These are phyloP conservation scores for Cladophialophora carrionii DNA, from an alignment of 2,329 filamentous ascomycete genomes.

Conservation along the genomic window DNA sequence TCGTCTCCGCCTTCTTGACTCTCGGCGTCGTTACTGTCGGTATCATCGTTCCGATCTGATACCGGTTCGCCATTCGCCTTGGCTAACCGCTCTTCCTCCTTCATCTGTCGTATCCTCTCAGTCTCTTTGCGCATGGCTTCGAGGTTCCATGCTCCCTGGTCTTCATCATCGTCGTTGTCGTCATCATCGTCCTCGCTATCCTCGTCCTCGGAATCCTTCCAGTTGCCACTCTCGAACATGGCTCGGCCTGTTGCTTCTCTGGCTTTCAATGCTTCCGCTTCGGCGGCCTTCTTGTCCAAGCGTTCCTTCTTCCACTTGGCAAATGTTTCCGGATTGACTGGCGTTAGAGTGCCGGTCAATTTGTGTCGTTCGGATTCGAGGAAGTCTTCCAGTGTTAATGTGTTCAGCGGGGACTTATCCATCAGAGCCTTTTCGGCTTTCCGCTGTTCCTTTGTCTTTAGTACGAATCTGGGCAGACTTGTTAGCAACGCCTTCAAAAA, in stretches of 20 bases:
- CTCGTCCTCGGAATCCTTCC: constrained; percentile 69
- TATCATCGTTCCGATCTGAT: constrained; percentile 28
- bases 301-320: constrained; percentile 97
- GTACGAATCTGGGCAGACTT: constrained; percentile 69
- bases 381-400: constrained; percentile 95
- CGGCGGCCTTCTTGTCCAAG: constrained; percentile 91
- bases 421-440: constrained; percentile 92
- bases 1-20: constrained; percentile 25
- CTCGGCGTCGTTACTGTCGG: constrained; percentile 21
- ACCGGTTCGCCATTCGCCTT: constrained; percentile 42
- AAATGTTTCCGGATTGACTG: constrained; percentile 89
- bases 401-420: constrained; percentile 94
- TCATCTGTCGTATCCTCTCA: constrained; percentile 70
- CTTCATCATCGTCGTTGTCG: constrained; percentile 61
- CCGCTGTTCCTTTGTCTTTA: constrained; percentile 97
- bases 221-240: constrained; percentile 95
- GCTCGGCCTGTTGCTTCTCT: constrained; percentile 96
- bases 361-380: constrained; percentile 95
- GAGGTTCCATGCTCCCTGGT: constrained; percentile 69
- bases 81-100: constrained; percentile 72
- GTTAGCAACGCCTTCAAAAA: constrained; percentile 16
- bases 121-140: constrained; percentile 83
- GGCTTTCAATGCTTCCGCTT: constrained; percentile 83
- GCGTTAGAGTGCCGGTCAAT: constrained; percentile 85
- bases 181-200: constrained; percentile 64